A percentile compares a stretch with the other conserved stretches of the same genome.
phyloP scores from a whole-genome alignment of 352 stramenopile genomes.

The Globisporangium yorkense region DNA sequence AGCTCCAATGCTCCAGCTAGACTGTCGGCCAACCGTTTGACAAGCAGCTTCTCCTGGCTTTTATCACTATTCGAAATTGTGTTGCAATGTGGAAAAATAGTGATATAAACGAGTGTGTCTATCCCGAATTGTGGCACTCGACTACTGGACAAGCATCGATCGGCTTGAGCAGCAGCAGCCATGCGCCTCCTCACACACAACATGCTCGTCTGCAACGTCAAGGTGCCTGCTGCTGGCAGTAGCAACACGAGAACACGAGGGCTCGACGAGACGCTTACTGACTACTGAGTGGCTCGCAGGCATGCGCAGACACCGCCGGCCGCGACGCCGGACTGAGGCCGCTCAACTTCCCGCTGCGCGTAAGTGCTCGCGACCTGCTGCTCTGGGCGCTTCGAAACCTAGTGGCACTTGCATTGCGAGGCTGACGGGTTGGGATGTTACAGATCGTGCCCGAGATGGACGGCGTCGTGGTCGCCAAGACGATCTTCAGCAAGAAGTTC shows the following conservation, averaged over 20 bases:
- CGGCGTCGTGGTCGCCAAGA: constrained; percentile 72
- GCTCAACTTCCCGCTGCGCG: constrained; percentile 77
- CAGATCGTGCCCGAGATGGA: constrained; percentile 80
- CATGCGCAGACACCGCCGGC: constrained; percentile 68
- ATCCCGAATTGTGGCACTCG: neutral
- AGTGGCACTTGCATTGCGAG: neutral
- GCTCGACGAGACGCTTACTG: too few relatives aligned
- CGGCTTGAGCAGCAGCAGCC: constrained; percentile 6
- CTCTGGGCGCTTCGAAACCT: neutral
- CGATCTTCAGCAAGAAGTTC: constrained; percentile 77
- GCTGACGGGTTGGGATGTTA: constrained; percentile 3
- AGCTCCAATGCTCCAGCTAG: too few relatives aligned
- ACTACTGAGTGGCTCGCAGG: constrained; percentile 20
- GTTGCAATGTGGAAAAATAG: neutral
- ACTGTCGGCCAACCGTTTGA: constrained; percentile 33
- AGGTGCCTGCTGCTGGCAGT: constrained; percentile 21
- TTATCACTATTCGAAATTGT: neutral
- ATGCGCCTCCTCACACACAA: constrained; percentile 87
- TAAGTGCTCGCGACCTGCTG: constrained; percentile 14
- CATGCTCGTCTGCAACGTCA: constrained; percentile 86
- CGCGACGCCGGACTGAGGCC: constrained; percentile 48
- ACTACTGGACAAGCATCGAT: neutral
- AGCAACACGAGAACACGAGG: too few relatives aligned
- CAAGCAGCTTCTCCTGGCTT: neutral
- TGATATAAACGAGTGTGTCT: neutral